These are phyloP conservation scores for Diutina ranongensis DNA, from an alignment of 1,139 yeast genomes.

Conservation along the genomic window DNA sequence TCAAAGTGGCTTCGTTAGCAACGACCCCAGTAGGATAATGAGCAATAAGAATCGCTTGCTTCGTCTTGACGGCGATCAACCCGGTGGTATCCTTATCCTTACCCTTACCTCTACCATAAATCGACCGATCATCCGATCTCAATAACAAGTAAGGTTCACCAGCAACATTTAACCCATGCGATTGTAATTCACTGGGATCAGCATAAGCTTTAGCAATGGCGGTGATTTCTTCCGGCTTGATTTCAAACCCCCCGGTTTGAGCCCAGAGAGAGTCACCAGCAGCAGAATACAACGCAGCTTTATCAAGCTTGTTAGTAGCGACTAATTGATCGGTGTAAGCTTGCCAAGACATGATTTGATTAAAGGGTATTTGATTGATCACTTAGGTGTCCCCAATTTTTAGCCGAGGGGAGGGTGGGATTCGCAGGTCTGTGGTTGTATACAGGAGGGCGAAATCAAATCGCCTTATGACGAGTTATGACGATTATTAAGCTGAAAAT, in stretches of 20 bases:
- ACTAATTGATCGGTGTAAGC: constrained; percentile 92
- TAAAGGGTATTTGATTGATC: neutral
- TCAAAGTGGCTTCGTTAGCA: constrained; percentile 91
- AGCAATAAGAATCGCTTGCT: constrained; percentile 85
- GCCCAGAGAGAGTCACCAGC: constrained; percentile 98
- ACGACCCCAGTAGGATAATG: constrained; percentile 87
- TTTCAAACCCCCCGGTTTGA: constrained; percentile 56
- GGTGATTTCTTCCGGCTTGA: constrained; percentile 59
- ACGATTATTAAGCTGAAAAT: too few species aligned
- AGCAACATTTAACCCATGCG: constrained; percentile 75
- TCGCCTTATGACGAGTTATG: too few species aligned
- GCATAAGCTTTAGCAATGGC: constrained; percentile 73
- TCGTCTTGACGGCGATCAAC: constrained; percentile 81
- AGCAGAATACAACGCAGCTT: constrained; percentile 84
- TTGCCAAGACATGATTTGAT: constrained; percentile 31
- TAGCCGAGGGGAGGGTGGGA: neutral
- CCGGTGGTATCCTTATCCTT: constrained; percentile 61
- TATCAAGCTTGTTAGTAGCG: constrained; percentile 78
- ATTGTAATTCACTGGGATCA: constrained; percentile 68
- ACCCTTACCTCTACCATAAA: constrained; percentile 58
- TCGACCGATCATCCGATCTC: constrained; percentile 85
- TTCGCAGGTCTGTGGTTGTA: neutral
- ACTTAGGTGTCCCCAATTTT: constrained; percentile 5
- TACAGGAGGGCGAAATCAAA: neutral
- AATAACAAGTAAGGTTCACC: constrained; percentile 82